Evolutionary conservation across 805 yeast genomes (phyloP).

Genomic region (Zygosaccharomyces kombuchaensis): DNA sequence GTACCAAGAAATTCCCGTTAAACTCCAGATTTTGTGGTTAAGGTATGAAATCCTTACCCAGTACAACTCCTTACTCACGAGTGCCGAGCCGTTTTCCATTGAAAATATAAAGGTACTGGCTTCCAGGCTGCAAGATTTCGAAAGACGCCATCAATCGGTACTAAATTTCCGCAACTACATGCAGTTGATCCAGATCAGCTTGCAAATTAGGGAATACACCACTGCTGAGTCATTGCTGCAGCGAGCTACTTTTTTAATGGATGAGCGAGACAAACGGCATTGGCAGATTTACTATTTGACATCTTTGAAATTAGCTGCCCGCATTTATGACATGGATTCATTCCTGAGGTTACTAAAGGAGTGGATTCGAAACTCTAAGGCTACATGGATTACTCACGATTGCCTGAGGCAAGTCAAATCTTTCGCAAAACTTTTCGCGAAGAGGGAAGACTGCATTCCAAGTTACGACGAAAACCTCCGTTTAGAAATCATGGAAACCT

Average conservation of each 20-base stretch:
- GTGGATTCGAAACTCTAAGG: slow-evolving; percentile 26
- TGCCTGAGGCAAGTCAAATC: slow-evolving; percentile 24
- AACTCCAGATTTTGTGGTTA: slow-evolving; percentile 25
- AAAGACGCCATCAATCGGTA: slow-evolving; percentile 9
- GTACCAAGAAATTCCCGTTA: slow-evolving; percentile 20
- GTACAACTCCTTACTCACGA: slow-evolving; percentile 3
- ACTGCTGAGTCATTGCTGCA: slow-evolving; percentile 9
- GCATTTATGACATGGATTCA: slow-evolving; percentile 11
- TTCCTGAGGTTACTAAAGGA: slow-evolving; percentile 18
- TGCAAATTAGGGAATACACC: slow-evolving; percentile 15
- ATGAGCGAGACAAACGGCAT: slow-evolving; percentile 14
- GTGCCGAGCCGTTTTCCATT: slow-evolving; percentile 5
- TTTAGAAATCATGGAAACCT: slow-evolving; percentile 14
- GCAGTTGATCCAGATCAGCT: slow-evolving; percentile 20
- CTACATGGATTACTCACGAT: slow-evolving; percentile 19
- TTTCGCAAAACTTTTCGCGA: slow-evolving; percentile 17
- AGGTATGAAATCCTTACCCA: slow-evolving; percentile 13
- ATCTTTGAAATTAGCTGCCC: slow-evolving; percentile 17
- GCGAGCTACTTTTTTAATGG: slow-evolving; percentile 10
- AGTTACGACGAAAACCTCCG: slow-evolving; percentile 3
- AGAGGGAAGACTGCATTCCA: slow-evolving; percentile 6
- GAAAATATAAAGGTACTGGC: slow-evolving; percentile 4
- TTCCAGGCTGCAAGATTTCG: slow-evolving; percentile 17
- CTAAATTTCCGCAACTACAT: slow-evolving; percentile 24
- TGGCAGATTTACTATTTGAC: slow-evolving; percentile 26